These are phyloP conservation scores for Penicillium fimorum DNA, from an alignment of 495 filamentous ascomycete genomes.

Conservation along the genomic window DNA sequence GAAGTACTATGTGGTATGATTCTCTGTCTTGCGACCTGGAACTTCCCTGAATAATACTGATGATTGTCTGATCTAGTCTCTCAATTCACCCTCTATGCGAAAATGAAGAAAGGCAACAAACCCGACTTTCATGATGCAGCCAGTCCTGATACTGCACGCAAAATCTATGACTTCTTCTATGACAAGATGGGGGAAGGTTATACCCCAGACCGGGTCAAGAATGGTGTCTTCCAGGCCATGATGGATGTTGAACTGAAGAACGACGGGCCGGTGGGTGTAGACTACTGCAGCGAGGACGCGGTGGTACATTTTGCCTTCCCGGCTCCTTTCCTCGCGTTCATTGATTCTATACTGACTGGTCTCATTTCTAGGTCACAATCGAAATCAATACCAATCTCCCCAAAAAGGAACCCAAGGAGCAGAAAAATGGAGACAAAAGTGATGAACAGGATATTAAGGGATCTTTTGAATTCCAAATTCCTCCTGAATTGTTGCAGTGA, in stretches of 20 bases:
- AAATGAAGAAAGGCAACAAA: slow-evolving; percentile 90
- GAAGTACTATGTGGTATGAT: slow-evolving; percentile 85
- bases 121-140: slow-evolving; percentile 94
- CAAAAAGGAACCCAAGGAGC: slow-evolving; percentile 46
- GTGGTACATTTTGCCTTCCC: slow-evolving; percentile 54
- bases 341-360: slow-evolving; percentile 16
- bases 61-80: slow-evolving; percentile 62
- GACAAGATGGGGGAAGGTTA: slow-evolving; percentile 73
- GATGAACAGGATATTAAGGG: slow-evolving; percentile 21
- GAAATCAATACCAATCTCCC: slow-evolving; percentile 62
- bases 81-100: slow-evolving; percentile 92
- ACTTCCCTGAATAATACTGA: background rate
- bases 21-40: background rate
- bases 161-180: slow-evolving; percentile 80
- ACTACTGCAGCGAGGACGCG: slow-evolving; percentile 63
- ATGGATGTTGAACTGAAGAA: slow-evolving; percentile 96
- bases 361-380: slow-evolving; percentile 58
- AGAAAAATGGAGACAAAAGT: slow-evolving; percentile 20
- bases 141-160: slow-evolving; percentile 69
- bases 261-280: slow-evolving; percentile 85
- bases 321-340: slow-evolving; percentile 27
- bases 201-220: slow-evolving; percentile 73
- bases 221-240: slow-evolving; percentile 97
- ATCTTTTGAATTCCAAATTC: slow-evolving; percentile 40
- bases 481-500: slow-evolving; percentile 41